Percentiles rank a stretch among this genome's conserved stretches.
Conservation (phyloP, 2,329 filamentous ascomycete species). For the Colletotrichum horii region DNA sequence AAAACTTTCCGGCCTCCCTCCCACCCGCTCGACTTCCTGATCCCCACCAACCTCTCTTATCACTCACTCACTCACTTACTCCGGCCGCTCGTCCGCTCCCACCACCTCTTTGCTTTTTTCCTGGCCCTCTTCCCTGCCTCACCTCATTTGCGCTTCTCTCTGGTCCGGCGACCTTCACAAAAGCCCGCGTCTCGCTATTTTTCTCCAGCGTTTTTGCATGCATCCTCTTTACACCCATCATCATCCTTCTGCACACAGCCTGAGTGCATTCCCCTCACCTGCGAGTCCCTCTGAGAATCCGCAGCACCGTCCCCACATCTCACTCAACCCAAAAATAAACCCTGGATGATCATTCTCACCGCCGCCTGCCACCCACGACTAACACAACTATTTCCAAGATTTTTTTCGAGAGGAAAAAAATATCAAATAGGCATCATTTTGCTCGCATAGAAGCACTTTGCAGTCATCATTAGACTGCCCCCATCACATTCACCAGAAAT, state of each 20-base stretch:
- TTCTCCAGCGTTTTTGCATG: neutral
- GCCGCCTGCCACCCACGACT: constrained; percentile 14
- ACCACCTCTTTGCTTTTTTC: constrained; percentile 6
- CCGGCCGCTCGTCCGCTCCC: constrained; percentile 10
- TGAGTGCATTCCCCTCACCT: neutral
- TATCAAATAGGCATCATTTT: constrained; percentile 5
- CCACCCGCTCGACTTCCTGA: constrained; percentile 7
- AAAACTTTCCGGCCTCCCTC: constrained; percentile 19
- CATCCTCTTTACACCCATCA: neutral
- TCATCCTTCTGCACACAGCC: neutral
- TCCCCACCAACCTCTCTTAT: constrained; percentile 22
- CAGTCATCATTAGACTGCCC: constrained; percentile 27
- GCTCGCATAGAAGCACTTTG: constrained; percentile 2
- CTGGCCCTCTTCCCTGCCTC: neutral
- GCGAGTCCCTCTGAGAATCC: constrained; percentile 12
- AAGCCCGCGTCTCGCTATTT: neutral
- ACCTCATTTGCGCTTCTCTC: neutral
- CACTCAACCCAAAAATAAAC: constrained; percentile 21
- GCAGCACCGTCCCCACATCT: constrained; percentile 13
- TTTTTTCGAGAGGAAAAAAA: neutral
- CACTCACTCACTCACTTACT: constrained; percentile 1
- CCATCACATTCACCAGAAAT: constrained; percentile 35
- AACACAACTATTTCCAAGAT: constrained; percentile 10
- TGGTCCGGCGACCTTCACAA: neutral
- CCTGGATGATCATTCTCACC: constrained; percentile 17